Base-by-base conservation (phyloP, 176 grass and related monocot species). In the Eragrostis curvula region DNA sequence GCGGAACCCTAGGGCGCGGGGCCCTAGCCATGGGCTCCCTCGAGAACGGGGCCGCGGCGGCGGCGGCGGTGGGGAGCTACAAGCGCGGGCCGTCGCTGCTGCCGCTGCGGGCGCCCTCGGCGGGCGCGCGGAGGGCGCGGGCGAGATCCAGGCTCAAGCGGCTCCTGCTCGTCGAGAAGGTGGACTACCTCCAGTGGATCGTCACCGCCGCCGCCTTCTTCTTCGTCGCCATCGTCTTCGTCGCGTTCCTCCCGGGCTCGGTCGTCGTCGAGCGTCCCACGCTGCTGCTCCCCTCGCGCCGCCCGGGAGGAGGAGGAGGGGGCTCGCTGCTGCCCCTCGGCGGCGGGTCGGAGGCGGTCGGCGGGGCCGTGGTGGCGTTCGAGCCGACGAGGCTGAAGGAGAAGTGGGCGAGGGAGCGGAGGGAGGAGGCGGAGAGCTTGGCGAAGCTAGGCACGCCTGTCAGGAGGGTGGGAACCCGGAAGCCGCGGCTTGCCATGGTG, bases 401-500 rank as follows among this genome's bases (percentile, higher is more conserved):
- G 72, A 93, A 71, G 79, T 96, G 89, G 91, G 89, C 89, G 70
- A 88, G 83, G 71, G 93, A 93, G 57, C 83, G 53, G 67, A 84
- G 48, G 60, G 89, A 90, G 71, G 87, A 83, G 62, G 92, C 88
- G 14, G 21, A 70, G 56, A 85, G 85, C 73, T 83, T 88, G 85
- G 81, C 81, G 50, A 77, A 52, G 58, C 79, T 94, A 49, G 82
- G 77, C 12, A 83, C 64, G 24, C 79, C 83, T 61, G 82, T 92
- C 21, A 75, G 49, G 73, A 90, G 91, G 87, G 73, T 85, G 21
- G 91, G 85, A 43, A 18, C 61, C 6, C 85, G 89, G 49, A 94
- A 91, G 90, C 97, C 93, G 65, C 87, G 85, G 79, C 89, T 99
- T 71, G 93, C 97, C 46, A 69, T 99, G 87, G 97, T 98, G 86